Percentiles rank a stretch among this genome's conserved stretches.
Conservation (phyloP, 768 basidiomycete species). For the Scleroderma citrinum region DNA sequence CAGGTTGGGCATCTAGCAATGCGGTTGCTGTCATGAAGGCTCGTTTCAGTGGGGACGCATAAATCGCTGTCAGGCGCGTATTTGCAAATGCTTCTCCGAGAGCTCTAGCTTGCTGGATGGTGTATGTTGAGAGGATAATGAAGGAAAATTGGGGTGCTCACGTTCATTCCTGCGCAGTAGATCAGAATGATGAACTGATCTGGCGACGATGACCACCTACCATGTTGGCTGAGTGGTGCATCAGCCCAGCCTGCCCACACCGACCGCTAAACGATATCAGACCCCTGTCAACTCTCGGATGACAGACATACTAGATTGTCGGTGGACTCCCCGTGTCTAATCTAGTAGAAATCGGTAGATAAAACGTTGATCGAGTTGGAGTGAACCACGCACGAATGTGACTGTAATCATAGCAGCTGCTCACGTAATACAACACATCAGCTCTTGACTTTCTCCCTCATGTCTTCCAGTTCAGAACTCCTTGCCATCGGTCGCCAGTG, state of each 20-base stretch:
- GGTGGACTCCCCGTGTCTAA: conserved; percentile 72
- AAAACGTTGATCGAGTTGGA: not conserved
- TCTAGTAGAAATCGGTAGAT: conserved; percentile 30
- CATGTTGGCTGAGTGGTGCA: conserved; percentile 68
- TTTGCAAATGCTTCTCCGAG: conserved; percentile 48
- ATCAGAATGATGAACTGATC: conserved; percentile 2
- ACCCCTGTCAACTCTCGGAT: not conserved
- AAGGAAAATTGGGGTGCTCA: conserved; percentile 19
- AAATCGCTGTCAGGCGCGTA: conserved; percentile 47
- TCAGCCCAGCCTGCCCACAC: conserved; percentile 78
- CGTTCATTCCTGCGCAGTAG: conserved; percentile 45
- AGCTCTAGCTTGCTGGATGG: conserved; percentile 56
- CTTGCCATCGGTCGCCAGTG: conserved; percentile 70
- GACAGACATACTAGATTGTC: conserved; percentile 59
- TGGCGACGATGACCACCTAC: conserved; percentile 31
- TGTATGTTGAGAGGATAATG: not conserved
- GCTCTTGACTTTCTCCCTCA: conserved; percentile 7
- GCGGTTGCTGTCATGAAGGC: conserved; percentile 57
- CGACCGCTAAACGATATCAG: conserved; percentile 26
- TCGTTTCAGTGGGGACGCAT: conserved; percentile 63
- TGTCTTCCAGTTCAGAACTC: conserved; percentile 35
- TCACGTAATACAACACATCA: too few relatives aligned
- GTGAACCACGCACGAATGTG: not conserved
- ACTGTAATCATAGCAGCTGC: not conserved
- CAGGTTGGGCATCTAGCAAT: conserved; percentile 42